phyloP scores from a whole-genome alignment of 2,329 filamentous ascomycete genomes.

The Ophiocordyceps sinensis region DNA sequence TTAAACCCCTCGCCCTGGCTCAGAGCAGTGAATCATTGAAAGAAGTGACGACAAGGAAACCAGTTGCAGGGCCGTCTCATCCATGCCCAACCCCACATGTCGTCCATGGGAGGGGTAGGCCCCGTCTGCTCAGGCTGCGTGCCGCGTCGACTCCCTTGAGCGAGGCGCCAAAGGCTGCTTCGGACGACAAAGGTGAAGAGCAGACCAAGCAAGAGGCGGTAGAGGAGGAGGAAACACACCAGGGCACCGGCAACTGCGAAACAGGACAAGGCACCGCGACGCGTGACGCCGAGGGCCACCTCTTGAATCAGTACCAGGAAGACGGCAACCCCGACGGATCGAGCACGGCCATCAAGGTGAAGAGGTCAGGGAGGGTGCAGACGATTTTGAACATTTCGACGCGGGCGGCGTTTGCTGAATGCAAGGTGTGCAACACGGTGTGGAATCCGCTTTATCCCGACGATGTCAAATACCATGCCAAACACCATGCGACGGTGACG shows the following conservation, averaged over 20 bases:
- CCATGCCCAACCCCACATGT: conserved; percentile 1
- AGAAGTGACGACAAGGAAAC: conserved; percentile 3
- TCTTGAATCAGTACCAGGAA: background rate
- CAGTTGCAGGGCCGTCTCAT: conserved; percentile 1
- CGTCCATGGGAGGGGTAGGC: conserved; percentile 7
- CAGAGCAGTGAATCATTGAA: conserved; percentile 1
- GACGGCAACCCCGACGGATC: background rate
- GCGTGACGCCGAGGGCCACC: background rate
- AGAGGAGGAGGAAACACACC: no score
- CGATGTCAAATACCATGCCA: conserved; percentile 27
- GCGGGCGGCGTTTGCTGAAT: conserved; percentile 26
- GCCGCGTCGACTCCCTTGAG: conserved; percentile 5
- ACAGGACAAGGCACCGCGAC: no score
- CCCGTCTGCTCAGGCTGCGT: conserved; percentile 15
- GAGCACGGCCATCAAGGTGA: background rate
- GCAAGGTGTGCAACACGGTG: conserved; percentile 25
- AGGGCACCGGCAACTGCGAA: no score
- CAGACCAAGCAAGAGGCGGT: no score
- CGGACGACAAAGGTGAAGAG: no score
- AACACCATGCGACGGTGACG: conserved; percentile 21
- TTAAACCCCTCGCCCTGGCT: conserved; percentile 16
- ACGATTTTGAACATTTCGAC: conserved; percentile 29
- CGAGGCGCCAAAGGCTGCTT: no score
- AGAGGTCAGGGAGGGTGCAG: conserved; percentile 16
- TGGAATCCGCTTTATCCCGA: conserved; percentile 29